Evolutionary conservation across 2,329 filamentous ascomycete species (phyloP).

Genomic region (Meredithiella fracta): DNA sequence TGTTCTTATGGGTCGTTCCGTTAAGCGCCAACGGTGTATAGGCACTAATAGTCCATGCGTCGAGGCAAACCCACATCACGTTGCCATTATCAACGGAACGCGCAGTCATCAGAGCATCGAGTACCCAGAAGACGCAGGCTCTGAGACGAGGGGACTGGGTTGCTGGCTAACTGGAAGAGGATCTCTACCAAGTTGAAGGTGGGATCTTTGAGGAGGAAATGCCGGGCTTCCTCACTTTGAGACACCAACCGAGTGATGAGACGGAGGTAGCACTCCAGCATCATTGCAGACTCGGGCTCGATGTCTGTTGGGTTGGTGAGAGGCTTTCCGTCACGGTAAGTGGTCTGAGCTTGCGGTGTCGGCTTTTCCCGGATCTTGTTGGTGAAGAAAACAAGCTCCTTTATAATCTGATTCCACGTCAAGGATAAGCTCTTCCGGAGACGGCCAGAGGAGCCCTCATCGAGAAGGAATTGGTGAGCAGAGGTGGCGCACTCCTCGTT

Average conservation of each 20-base stretch:
- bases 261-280: slow-evolving; percentile 87
- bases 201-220: slow-evolving; percentile 52
- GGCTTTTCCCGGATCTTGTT: slow-evolving; percentile 61
- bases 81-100: slow-evolving; percentile 53
- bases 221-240: slow-evolving; percentile 55
- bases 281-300: slow-evolving; percentile 86
- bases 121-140: slow-evolving; percentile 66
- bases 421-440: slow-evolving; percentile 70
- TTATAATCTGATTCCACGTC: slow-evolving; percentile 86
- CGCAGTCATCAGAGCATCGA: slow-evolving; percentile 58
- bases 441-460: slow-evolving; percentile 64
- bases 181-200: slow-evolving; percentile 54
- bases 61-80: slow-evolving; percentile 64
- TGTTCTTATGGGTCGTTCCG: slow-evolving; percentile 15
- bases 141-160: slow-evolving; percentile 61
- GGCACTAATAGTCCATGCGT: slow-evolving; percentile 58
- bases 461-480: slow-evolving; percentile 76
- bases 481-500: slow-evolving; percentile 68
- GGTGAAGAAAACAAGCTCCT: slow-evolving; percentile 73
- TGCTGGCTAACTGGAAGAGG: slow-evolving; percentile 64
- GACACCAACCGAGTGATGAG: slow-evolving; percentile 68
- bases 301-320: slow-evolving; percentile 53
- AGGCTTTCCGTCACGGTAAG: slow-evolving; percentile 42
- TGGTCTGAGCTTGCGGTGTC: slow-evolving; percentile 23
- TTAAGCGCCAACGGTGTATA: slow-evolving; percentile 23